A percentile compares a stretch with the other conserved stretches of the same genome.
Conservation (phyloP, 1,284 basidiomycete genomes). For the Tetrapyrgos nigripes region DNA sequence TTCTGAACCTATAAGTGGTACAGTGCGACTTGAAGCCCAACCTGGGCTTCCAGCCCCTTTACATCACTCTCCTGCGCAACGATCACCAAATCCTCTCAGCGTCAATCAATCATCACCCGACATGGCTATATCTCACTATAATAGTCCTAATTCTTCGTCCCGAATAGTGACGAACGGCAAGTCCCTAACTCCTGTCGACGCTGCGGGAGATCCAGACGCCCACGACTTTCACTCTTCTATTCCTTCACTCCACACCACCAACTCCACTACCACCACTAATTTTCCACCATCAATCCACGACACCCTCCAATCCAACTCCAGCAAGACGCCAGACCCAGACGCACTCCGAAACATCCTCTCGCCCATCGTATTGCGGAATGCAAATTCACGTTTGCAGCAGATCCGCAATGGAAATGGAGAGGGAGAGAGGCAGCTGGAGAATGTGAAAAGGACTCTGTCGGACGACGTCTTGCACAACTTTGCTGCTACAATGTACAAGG, state of each 20-base stretch:
- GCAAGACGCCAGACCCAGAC: not conserved
- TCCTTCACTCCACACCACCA: not conserved
- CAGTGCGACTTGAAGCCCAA: not conserved
- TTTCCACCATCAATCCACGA: not conserved
- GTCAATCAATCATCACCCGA: not conserved
- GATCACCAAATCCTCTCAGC: not conserved
- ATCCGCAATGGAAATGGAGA: not conserved
- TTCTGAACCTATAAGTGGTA: too few species aligned
- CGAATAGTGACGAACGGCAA: not conserved
- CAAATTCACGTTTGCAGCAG: not conserved
- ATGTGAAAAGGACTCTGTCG: slow-evolving; percentile 20
- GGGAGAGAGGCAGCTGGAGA: slow-evolving; percentile 9
- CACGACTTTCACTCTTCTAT: not conserved
- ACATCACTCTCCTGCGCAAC: not conserved
- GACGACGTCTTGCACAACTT: slow-evolving; percentile 27
- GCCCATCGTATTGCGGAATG: slow-evolving; percentile 13
- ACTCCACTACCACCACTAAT: not conserved
- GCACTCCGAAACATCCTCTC: slow-evolving; percentile 5
- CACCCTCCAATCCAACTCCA: not conserved
- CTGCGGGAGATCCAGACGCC: not conserved
- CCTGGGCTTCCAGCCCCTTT: not conserved
- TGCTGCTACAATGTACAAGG: slow-evolving; percentile 20
- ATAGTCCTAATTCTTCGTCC: not conserved
- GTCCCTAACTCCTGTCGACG: not conserved
- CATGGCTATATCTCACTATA: not conserved